These are phyloP conservation scores for Mucor racemosus DNA, from an alignment of 371 early-diverging fungal genomes.

Conservation along the genomic window DNA sequence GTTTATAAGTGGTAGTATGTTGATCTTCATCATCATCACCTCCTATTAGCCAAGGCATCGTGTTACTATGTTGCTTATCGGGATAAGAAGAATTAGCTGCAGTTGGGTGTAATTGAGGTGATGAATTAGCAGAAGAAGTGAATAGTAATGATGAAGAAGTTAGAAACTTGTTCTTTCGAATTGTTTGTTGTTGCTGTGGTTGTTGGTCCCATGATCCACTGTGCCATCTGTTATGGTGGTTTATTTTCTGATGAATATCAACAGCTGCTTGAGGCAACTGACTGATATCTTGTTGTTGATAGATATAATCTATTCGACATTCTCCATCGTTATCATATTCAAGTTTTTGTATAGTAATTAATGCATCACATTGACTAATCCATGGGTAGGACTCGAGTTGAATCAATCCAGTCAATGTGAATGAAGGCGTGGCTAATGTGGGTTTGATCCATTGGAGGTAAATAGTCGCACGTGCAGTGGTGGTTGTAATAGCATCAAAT, in stretches of 20 bases:
- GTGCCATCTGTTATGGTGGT: conserved; percentile 16
- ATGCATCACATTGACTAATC: conserved; percentile 14
- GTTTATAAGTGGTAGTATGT: too few species aligned
- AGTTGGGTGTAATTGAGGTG: conserved; percentile 16
- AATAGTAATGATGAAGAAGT: conserved; percentile 29
- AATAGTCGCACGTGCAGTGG: conserved; percentile 29
- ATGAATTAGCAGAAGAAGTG: conserved; percentile 8
- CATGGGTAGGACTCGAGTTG: conserved; percentile 5
- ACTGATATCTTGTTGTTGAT: background rate
- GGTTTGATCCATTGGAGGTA: conserved; percentile 26
- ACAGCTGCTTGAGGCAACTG: conserved; percentile 6
- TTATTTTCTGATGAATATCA: conserved; percentile 16
- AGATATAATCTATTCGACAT: conserved; percentile 13
- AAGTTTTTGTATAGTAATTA: background rate
- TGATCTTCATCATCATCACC: background rate
- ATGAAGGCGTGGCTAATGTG: background rate
- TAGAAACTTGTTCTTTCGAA: conserved; percentile 34
- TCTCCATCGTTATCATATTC: background rate
- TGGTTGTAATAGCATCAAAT: background rate
- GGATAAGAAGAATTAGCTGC: conserved; percentile 21
- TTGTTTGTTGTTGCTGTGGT: conserved; percentile 3
- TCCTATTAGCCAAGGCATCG: background rate
- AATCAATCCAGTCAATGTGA: background rate
- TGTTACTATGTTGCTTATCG: background rate
- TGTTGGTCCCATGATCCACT: conserved; percentile 43